Evolutionary conservation across 2,329 filamentous ascomycete genomes (phyloP), one percentile per base, ranked within the genome.

Genomic region (Tolypocladium ovalisporum): DNA sequence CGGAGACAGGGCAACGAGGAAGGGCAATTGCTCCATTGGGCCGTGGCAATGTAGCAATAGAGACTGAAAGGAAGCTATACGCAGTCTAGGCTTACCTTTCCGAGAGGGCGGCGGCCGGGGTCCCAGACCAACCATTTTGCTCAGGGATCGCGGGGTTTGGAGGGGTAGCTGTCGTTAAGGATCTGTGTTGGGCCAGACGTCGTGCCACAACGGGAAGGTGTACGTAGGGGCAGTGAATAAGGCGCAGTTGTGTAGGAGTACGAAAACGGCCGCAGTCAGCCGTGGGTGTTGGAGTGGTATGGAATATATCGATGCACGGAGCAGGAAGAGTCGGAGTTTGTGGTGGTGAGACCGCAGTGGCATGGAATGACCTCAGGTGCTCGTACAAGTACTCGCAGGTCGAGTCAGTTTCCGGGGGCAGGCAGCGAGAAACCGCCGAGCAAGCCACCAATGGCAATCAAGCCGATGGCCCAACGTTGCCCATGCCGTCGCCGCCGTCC

Each of bases 51-150:
- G 19, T n/a, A 27, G 27, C 9, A 8, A 34, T 22, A 22, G 44
- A 32, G 44, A 32, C 35, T n/a, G 17, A 52, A 49, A 44, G 27
- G 44, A 55, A 54, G 49, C 27, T 54, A 35, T 35, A 52, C 47
- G 15, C 29, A 13, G 10, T 13, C 17, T 29, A 34, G n/a, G 10
- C 47, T 9, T 82, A 88, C 88, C 88, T 82, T 88, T 90, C 64
- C 77, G 74, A 65, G 75, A 76, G 65, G 76, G 76, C 62, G 75
- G 76, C 68, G 73, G 75, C 68, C 76, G 75, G 65, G 76, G 76
- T 70, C 77, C 77, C 61, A 79, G 70, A 62, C 76, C 76, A 65
- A 79, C 77, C 77, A 79, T 79, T 68, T 71, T 77, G 70, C 62
- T 61, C 54, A 65, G 57, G 59, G 63, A 64, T 69, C 62, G 64